Evolutionary conservation across 345 rosid genomes (phyloP), one percentile per base, ranked within the genome.

Genomic region (Euphorbia peplus): DNA sequence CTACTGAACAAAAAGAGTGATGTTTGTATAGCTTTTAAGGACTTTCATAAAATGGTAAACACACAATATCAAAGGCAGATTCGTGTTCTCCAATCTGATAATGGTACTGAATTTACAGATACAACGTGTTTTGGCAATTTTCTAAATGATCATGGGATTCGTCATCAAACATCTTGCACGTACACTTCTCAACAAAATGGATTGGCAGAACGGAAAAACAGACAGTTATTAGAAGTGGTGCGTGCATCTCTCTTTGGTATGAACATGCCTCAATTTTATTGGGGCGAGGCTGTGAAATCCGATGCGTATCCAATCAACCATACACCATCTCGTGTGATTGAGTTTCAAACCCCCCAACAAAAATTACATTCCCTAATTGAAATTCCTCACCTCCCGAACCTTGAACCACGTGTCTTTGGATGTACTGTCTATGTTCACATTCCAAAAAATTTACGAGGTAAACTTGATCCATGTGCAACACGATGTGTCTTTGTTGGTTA

Each of bases 401-500:
- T 65, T 29, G 25, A 65, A 65, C 42, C 41, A 0, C 18, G 46
- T 47, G 42, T 47, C 12, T 29, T 65, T 65, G 58, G 57, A 1
- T 47, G 41, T 30, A 65, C 1, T 3, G 44, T 16, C 0, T 48
- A 65, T 65, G 42, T 50, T 28, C 55, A 51, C 42, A 65, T 50
- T 18, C 69, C 41, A 5, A 65, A 44, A 48, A 18, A 3, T 5
- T 26, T 65, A 8, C 1, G 12, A 22, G 8, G 15, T 13, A 13
- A 22, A 42, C 66, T 57, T 29, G 61, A 57, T 15, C 24, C 3
- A 30, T 58, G 12, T 15, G 24, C 39, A 1, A 57, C 51, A 39
- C 0, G 14, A 9, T 74, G 73, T 68, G 69, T 62, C 8, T 61
- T 74, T 54, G 41, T 68, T 60, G 39, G 69, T 12, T 68, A 62